phyloP scores from a whole-genome alignment of 2,329 filamentous ascomycete genomes.

The Fusarium liriodendri region DNA sequence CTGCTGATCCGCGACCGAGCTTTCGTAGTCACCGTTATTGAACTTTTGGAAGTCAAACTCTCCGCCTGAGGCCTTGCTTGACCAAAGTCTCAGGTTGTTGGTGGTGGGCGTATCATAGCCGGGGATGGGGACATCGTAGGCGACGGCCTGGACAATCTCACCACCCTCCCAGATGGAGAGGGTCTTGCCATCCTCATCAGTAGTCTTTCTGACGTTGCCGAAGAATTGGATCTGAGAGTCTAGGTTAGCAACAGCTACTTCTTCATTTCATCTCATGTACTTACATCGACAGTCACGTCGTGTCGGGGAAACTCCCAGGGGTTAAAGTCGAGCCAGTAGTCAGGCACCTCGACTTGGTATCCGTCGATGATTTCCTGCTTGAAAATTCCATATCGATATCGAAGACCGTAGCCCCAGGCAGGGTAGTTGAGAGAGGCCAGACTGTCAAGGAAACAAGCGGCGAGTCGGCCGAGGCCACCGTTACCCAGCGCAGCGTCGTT shows the following conservation, averaged over 20 bases:
- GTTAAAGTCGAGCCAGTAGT: slow-evolving; percentile 99
- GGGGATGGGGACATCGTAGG: slow-evolving; percentile 92
- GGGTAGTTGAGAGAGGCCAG: slow-evolving; percentile 94
- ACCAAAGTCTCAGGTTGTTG: slow-evolving; percentile 98
- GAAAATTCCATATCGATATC: slow-evolving; percentile 98
- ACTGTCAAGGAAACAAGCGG: slow-evolving; percentile 97
- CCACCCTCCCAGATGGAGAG: slow-evolving; percentile 88
- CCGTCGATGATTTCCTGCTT: slow-evolving; percentile 99
- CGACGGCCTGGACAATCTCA: slow-evolving; percentile 90
- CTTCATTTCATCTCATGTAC: slow-evolving; percentile 40
- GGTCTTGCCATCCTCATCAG: slow-evolving; percentile 80
- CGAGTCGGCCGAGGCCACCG: slow-evolving; percentile 92
- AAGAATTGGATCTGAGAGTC: slow-evolving; percentile 86
- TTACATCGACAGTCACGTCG: slow-evolving; percentile 89
- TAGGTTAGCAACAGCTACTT: slow-evolving; percentile 8
- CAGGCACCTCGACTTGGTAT: slow-evolving; percentile 97
- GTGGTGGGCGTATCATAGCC: slow-evolving; percentile 91
- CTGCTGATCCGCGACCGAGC: slow-evolving; percentile 97
- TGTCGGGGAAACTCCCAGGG: slow-evolving; percentile 98
- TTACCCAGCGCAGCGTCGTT: slow-evolving; percentile 97
- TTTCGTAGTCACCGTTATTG: slow-evolving; percentile 98
- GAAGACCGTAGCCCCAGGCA: slow-evolving; percentile 95
- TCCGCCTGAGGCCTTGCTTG: slow-evolving; percentile 94
- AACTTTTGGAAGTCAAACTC: slow-evolving; percentile 99
- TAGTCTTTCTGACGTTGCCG: slow-evolving; percentile 81